Conservation (phyloP, 2,329 filamentous ascomycete species). For the Helicocarpus griseus region DNA sequence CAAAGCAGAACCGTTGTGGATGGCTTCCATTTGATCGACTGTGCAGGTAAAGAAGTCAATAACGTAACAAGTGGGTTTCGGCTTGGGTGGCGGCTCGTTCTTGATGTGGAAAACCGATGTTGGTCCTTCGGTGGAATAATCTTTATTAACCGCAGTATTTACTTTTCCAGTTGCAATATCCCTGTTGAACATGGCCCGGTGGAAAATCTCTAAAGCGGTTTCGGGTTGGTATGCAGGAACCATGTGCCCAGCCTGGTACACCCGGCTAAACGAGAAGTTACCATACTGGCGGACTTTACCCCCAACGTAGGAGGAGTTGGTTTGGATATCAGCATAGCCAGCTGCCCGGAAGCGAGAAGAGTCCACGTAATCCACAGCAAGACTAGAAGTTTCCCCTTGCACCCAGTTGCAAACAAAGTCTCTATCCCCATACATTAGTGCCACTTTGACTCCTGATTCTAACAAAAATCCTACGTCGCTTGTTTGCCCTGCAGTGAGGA, state of each 20-base stretch:
- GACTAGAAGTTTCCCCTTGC: conserved; percentile 39
- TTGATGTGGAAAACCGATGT: background rate
- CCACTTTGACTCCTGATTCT: conserved; percentile 48
- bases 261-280: conserved; percentile 33
- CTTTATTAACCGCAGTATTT: conserved; percentile 26
- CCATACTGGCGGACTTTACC: conserved; percentile 32
- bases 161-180: conserved; percentile 48
- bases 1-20: conserved; percentile 36
- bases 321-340: conserved; percentile 32
- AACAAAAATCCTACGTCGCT: conserved; percentile 40
- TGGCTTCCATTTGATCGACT: conserved; percentile 32
- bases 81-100: conserved; percentile 19
- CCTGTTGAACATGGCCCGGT: conserved; percentile 40
- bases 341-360: conserved; percentile 32
- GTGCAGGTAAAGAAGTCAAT: conserved; percentile 36
- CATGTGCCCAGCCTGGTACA: conserved; percentile 24
- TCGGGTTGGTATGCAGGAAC: conserved; percentile 47
- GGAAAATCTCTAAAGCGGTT: conserved; percentile 46
- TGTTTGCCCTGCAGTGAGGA: conserved; percentile 42
- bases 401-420: conserved; percentile 46
- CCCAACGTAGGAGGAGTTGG: conserved; percentile 27
- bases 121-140: conserved; percentile 1
- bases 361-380: conserved; percentile 35
- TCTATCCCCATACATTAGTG: conserved; percentile 49
- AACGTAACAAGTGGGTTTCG: conserved; percentile 19